These are phyloP conservation scores for Stentor roeselii DNA, from an alignment of 73 alveolate genomes.

Conservation along the genomic window DNA sequence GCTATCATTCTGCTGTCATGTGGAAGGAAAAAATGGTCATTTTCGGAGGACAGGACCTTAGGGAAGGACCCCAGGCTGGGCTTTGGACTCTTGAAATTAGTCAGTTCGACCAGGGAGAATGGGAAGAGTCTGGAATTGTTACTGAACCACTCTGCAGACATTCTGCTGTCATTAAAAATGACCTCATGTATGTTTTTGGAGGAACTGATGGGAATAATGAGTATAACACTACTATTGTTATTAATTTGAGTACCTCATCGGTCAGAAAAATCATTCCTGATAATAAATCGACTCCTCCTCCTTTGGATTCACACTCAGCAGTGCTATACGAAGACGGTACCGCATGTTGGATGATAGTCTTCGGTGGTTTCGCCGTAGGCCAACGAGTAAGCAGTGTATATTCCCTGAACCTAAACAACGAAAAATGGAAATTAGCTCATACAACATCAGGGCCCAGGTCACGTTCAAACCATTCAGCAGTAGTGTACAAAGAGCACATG, in stretches of 20 bases:
- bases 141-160: slow-evolving; percentile 76
- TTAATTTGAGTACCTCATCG: slow-evolving; percentile 29
- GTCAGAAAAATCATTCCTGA: slow-evolving; percentile 38
- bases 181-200: slow-evolving; percentile 68
- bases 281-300: slow-evolving; percentile 34
- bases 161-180: slow-evolving; percentile 72
- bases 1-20: slow-evolving; percentile 75
- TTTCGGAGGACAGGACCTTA: slow-evolving; percentile 59
- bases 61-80: slow-evolving; percentile 40
- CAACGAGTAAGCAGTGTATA: slow-evolving; percentile 42
- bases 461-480: slow-evolving; percentile 82
- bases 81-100: slow-evolving; percentile 41
- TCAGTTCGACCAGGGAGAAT: background rate
- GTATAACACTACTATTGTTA: slow-evolving; percentile 48
- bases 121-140: slow-evolving; percentile 47
- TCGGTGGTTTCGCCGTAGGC: slow-evolving; percentile 85
- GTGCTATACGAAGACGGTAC: slow-evolving; percentile 52
- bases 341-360: slow-evolving; percentile 61
- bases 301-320: slow-evolving; percentile 56
- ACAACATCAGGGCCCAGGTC: slow-evolving; percentile 41
- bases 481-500: slow-evolving; percentile 47
- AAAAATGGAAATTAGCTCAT: slow-evolving; percentile 43
- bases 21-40: slow-evolving; percentile 42
- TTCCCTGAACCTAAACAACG: slow-evolving; percentile 37
- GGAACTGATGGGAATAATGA: slow-evolving; percentile 71